These are phyloP conservation scores for Thalassiosira profunda DNA, from an alignment of 108 stramenopile species.

Conservation along the genomic window DNA sequence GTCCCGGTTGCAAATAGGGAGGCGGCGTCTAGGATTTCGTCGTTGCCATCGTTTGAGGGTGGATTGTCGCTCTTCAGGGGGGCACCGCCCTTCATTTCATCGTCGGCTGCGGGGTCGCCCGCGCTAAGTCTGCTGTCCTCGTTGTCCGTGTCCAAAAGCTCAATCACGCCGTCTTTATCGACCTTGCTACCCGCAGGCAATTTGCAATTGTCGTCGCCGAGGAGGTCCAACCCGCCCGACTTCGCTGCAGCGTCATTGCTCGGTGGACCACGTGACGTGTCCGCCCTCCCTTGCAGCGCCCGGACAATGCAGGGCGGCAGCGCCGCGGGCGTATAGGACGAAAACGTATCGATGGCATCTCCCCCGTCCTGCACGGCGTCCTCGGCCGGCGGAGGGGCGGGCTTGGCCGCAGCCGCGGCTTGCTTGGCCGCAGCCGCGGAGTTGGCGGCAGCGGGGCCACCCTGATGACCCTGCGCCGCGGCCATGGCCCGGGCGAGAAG, in stretches of 20 bases:
- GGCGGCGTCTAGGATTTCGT: not conserved
- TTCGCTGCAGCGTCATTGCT: not conserved
- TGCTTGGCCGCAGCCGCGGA: too few species aligned
- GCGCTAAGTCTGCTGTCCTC: not conserved
- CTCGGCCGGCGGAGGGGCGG: slow-evolving; percentile 20
- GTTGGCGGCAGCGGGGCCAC: too few species aligned
- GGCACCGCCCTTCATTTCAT: not conserved
- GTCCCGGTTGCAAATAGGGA: not conserved
- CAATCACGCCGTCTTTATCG: slow-evolving; percentile 9
- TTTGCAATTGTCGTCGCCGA: not conserved
- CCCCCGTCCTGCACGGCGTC: slow-evolving; percentile 43
- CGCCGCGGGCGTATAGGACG: slow-evolving; percentile 34
- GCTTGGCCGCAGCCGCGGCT: too few species aligned
- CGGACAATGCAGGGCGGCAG: slow-evolving; percentile 27
- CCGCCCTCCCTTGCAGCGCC: slow-evolving; percentile 3
- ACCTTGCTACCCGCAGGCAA: not conserved
- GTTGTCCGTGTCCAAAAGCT: slow-evolving; percentile 9
- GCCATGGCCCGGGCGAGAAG: too few species aligned
- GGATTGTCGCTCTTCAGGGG: not conserved
- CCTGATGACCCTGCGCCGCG: too few species aligned
- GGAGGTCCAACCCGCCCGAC: not conserved
- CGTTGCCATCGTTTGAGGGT: not conserved
- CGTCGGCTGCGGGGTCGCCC: too few species aligned
- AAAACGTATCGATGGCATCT: slow-evolving; percentile 50
- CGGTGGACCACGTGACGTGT: not conserved